A percentile compares a stretch with the other conserved stretches of the same genome.
Conservation (phyloP, 2,329 filamentous ascomycete genomes). For the Acarospora socialis region DNA sequence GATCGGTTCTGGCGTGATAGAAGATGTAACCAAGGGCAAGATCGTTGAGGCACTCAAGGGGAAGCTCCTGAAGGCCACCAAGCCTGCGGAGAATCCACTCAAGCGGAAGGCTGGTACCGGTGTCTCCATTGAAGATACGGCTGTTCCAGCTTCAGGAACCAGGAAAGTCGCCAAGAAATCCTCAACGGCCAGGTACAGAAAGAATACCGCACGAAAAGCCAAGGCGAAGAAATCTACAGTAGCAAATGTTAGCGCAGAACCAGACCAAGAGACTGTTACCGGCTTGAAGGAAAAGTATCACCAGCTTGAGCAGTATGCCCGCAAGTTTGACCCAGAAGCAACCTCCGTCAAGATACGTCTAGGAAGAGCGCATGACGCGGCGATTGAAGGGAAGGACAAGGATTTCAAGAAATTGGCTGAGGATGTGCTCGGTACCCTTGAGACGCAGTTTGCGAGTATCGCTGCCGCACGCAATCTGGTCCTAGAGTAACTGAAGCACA, state of each 20-base stretch:
- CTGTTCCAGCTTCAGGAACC: background rate
- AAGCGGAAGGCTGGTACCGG: background rate
- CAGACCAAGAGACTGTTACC: slow-evolving; percentile 1
- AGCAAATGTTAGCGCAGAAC: background rate
- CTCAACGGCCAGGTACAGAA: background rate
- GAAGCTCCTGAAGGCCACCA: slow-evolving; percentile 1
- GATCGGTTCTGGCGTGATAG: background rate
- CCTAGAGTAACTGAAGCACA: too few relatives aligned
- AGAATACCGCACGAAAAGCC: background rate
- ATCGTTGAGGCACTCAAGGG: slow-evolving; percentile 3
- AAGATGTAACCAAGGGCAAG: slow-evolving; percentile 1
- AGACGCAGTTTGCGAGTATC: slow-evolving; percentile 17
- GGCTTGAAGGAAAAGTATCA: slow-evolving; percentile 2
- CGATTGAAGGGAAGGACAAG: slow-evolving; percentile 2
- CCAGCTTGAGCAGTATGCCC: slow-evolving; percentile 6
- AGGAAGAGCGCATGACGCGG: slow-evolving; percentile 6
- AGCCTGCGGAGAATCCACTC: background rate
- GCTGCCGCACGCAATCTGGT: slow-evolving; percentile 3
- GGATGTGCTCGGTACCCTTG: slow-evolving; percentile 23
- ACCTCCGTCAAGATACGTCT: slow-evolving; percentile 9
- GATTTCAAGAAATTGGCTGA: slow-evolving; percentile 4
- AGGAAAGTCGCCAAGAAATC: background rate
- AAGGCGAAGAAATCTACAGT: background rate
- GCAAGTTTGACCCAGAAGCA: slow-evolving; percentile 2
- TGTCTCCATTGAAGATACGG: background rate